phyloP scores from a whole-genome alignment of 805 yeast species.

The Lachancea kluyveri region DNA sequence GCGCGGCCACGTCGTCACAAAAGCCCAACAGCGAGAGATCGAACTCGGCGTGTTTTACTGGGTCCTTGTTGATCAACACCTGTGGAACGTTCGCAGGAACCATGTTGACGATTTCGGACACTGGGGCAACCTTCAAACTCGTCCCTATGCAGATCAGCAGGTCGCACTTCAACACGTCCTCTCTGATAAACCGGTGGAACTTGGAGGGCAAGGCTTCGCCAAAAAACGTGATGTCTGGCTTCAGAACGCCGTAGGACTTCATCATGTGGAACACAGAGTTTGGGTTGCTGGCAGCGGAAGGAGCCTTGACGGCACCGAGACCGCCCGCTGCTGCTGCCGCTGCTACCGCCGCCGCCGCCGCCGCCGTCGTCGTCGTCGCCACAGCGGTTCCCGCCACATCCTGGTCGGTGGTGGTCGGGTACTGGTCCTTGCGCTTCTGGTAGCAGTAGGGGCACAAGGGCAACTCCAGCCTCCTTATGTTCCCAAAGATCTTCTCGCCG shows the following conservation, averaged over 20 bases:
- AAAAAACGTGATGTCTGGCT: slow-evolving; percentile 89
- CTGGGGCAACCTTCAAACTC: slow-evolving; percentile 88
- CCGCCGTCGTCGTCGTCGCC: no score
- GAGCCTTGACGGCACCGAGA: no score
- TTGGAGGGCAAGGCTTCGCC: slow-evolving; percentile 75
- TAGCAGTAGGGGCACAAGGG: slow-evolving; percentile 71
- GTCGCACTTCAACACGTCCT: slow-evolving; percentile 67
- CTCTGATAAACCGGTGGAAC: slow-evolving; percentile 53
- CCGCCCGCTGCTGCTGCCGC: no score
- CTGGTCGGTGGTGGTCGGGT: slow-evolving; percentile 16
- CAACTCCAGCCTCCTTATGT: slow-evolving; percentile 51
- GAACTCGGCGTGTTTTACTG: slow-evolving; percentile 68
- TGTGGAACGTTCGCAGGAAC: slow-evolving; percentile 75
- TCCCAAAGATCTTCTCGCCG: slow-evolving; percentile 59
- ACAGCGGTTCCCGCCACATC: slow-evolving; percentile 3
- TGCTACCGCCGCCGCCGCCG: no score
- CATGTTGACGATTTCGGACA: slow-evolving; percentile 75
- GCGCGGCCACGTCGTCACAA: slow-evolving; percentile 77
- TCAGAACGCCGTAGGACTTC: slow-evolving; percentile 71
- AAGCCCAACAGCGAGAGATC: slow-evolving; percentile 72
- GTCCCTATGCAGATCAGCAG: slow-evolving; percentile 82
- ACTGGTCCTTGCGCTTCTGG: slow-evolving; percentile 34
- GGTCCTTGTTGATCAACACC: slow-evolving; percentile 70
- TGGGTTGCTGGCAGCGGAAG: no score
- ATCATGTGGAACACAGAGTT: slow-evolving; percentile 12